Percentiles rank a stretch among this genome's conserved stretches.
These are phyloP conservation scores for Colletotrichum sp. DNA, from an alignment of 2,329 filamentous ascomycete species.

Conservation along the genomic window DNA sequence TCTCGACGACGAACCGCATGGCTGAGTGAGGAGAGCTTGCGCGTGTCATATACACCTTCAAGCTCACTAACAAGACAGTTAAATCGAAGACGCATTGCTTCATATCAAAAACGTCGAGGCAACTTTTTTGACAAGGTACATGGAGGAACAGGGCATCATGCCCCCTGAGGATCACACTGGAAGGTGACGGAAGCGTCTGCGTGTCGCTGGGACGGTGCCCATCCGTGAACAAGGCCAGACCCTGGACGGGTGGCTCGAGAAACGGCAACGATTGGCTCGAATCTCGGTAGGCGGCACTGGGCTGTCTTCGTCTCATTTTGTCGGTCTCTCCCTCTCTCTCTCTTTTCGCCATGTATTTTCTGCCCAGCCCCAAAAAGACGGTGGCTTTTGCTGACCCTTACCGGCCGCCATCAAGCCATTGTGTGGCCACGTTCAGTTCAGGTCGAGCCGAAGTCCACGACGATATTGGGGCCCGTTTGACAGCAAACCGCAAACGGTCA, in stretches of 20 bases:
- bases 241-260: slow-evolving; percentile 2
- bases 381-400: background rate
- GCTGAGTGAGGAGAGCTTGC: background rate
- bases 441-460: background rate
- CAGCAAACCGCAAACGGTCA: slow-evolving; percentile 3
- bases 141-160: background rate
- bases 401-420: background rate
- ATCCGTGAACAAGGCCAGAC: slow-evolving; percentile 1
- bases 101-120: background rate
- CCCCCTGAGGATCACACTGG: slow-evolving; percentile 5
- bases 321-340: background rate
- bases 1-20: background rate
- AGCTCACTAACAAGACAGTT: background rate
- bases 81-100: background rate
- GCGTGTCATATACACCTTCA: background rate
- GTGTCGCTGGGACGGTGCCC: slow-evolving; percentile 13
- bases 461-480: background rate
- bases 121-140: background rate
- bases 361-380: background rate
- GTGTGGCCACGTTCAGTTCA: background rate
- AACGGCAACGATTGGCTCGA: slow-evolving; percentile 9
- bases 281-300: slow-evolving; percentile 8
- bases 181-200: slow-evolving; percentile 14
- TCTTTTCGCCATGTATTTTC: background rate
- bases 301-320: slow-evolving; percentile 16